phyloP scores from a whole-genome alignment of 1,284 basidiomycete genomes.

The Irpex sp. region DNA sequence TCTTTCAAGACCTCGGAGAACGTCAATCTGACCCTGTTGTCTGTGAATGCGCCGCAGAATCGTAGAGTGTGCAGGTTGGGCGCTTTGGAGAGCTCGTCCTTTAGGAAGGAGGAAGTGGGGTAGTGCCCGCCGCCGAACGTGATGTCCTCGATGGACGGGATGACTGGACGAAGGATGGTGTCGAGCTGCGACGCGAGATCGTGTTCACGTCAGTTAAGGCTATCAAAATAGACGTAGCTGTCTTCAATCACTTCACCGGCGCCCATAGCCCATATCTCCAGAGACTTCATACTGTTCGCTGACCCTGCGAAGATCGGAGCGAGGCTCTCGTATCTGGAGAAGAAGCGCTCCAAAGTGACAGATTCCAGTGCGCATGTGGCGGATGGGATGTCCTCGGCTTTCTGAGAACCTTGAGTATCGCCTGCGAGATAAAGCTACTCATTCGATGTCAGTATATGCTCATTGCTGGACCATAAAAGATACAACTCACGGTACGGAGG shows the following conservation, averaged over 20 bases:
- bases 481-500: not conserved
- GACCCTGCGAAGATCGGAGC: not conserved
- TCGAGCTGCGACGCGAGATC: not conserved
- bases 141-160: not conserved
- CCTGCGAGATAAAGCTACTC: not conserved
- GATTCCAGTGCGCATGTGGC: not conserved
- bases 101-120: not conserved
- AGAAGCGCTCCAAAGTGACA: not conserved
- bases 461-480: not conserved
- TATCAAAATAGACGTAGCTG: not conserved
- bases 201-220: not conserved
- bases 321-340: not conserved
- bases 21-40: not conserved
- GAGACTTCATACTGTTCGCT: not conserved
- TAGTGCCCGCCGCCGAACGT: not conserved
- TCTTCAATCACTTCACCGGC: not conserved
- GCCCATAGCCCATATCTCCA: not conserved
- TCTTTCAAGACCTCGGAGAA: not conserved
- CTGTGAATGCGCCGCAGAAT: not conserved
- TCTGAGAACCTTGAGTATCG: not conserved
- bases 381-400: not conserved
- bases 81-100: not conserved
- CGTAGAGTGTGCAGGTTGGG: not conserved
- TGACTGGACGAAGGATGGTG: not conserved
- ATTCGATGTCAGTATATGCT: not conserved